Conservation (phyloP, 306 rosid genomes). For the Casuarina cunninghamiana region DNA sequence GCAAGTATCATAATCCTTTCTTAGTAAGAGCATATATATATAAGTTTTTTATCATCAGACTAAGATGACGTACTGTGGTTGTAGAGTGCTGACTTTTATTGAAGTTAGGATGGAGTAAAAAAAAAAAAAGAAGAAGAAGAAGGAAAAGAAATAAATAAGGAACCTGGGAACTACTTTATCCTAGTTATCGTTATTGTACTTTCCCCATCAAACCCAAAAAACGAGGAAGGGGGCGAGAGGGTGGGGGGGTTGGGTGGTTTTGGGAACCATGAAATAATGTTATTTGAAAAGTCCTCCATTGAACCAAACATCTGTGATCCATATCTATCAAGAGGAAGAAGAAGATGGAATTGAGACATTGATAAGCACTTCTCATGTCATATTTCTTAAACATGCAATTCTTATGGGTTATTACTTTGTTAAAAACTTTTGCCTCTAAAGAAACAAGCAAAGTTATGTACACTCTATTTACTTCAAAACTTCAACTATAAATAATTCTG, state of each 20-base stretch:
- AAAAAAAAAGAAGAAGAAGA: background rate
- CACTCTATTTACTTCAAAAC: background rate
- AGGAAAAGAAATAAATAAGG: too few relatives aligned
- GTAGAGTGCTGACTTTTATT: background rate
- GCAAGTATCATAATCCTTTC: constrained; percentile 27
- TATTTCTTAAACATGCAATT: background rate
- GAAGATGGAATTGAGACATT: background rate
- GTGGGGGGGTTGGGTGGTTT: too few relatives aligned
- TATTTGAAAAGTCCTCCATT: background rate
- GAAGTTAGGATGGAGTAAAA: background rate
- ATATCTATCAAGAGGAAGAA: background rate
- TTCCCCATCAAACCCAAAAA: background rate
- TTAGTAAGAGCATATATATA: background rate
- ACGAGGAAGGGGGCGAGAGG: too few relatives aligned
- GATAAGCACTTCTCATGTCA: background rate
- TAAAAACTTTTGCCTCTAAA: background rate
- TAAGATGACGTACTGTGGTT: background rate
- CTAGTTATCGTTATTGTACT: background rate
- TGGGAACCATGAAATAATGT: background rate
- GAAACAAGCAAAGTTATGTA: background rate
- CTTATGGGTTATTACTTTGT: background rate
- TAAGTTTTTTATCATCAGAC: background rate
- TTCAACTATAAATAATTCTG: background rate
- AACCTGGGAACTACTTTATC: background rate
- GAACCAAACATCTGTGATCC: background rate